Evolutionary conservation across 129 eudicot species (phyloP).

Genomic region (Deinandra increscens): DNA sequence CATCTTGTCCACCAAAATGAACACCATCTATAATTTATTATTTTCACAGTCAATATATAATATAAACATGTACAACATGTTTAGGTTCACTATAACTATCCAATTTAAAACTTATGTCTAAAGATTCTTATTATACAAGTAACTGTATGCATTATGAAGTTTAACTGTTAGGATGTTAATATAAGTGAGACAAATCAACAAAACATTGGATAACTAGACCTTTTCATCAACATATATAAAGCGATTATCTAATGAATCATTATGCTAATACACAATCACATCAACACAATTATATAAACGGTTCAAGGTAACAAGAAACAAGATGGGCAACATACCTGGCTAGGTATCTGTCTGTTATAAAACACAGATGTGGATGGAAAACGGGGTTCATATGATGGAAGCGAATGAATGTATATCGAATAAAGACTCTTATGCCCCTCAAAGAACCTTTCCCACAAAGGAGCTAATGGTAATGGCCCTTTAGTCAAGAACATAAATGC

Average conservation of each 20-base stretch:
- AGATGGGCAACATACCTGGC: constrained; percentile 57
- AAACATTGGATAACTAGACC: not conserved
- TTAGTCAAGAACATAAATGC: constrained; percentile 99
- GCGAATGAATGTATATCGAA: constrained; percentile 75
- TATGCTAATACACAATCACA: not conserved
- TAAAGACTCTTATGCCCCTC: constrained; percentile 61
- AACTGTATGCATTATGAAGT: not conserved
- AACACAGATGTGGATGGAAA: constrained; percentile 68
- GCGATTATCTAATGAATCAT: not conserved
- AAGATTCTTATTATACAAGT: not conserved
- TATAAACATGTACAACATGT: not conserved
- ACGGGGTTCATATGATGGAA: constrained; percentile 58
- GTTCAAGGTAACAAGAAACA: constrained; percentile 17
- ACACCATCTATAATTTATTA: not conserved
- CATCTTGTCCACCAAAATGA: not conserved
- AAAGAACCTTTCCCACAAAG: constrained; percentile 94
- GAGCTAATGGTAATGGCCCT: constrained; percentile 93
- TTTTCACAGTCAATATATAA: too few relatives aligned
- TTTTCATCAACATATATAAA: not conserved
- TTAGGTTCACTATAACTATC: not conserved
- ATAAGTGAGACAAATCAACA: not conserved
- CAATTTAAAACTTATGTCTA: not conserved
- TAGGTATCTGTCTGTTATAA: constrained; percentile 79
- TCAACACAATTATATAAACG: not conserved
- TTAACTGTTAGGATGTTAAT: not conserved